Evolutionary conservation across 257 asterid genomes (phyloP), one percentile per base, ranked within the genome.

Genomic region (Nicotiana obtusifolia): DNA sequence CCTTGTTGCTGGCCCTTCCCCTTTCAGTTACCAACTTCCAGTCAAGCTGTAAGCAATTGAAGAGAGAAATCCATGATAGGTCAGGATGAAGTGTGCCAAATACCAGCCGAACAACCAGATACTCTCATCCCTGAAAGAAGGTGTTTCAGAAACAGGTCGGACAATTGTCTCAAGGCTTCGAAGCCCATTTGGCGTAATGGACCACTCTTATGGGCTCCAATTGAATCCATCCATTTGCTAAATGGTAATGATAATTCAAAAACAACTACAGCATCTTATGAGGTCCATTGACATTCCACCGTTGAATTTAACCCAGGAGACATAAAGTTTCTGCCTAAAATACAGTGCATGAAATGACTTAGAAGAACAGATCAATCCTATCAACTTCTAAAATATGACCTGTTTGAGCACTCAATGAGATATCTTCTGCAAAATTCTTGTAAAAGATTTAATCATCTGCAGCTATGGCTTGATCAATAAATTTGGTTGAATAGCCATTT

Each of bases 21-120:
- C 90, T 7, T 53, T 91, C 30, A 93, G 94, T 75, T 47, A 88
- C 35, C 97, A 91, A 64, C 92, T 88, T 67, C 91, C 97, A 1
- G 94, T 91, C 20, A 92, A 92, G 86, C 94, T 88, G 85, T 90
- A 91, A 92, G 77, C 91, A 91, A 76, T 84, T 80, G 75, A 86
- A 83, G 28, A 90, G 88, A 60, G 89, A 87, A 83, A 88, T 49
- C 92, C 7, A 88, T 3, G 91, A 89, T 30, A 66, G 69, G 26
- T 81, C 83, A 79, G 87, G 89, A 80, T 66, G 91, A 86, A 77
- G 35, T 22, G 89, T 87, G 64, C 80, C 80, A 82, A 84, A 59
- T 49, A 84, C 77, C 86, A 5, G 90, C 88, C 85, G 82, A 87
- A 22, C 52, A 82, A 73, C 56, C 83, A 41, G 88, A 79, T 67